Base-by-base conservation (phyloP, 129 eudicot genomes). In the Glebionis coronaria region DNA sequence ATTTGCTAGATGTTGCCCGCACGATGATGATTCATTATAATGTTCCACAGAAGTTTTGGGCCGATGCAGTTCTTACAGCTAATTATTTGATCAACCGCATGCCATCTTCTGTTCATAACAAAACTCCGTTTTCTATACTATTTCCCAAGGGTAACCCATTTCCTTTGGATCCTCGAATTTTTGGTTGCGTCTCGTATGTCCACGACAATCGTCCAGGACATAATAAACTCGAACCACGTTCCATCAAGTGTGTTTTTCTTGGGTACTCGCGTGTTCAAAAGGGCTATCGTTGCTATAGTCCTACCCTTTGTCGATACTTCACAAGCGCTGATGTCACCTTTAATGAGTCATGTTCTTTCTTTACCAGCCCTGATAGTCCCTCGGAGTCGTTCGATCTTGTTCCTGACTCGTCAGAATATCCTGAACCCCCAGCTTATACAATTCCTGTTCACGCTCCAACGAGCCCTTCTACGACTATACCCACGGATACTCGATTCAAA, bases 21-120 rank as follows among this genome's bases (percentile, higher is more conserved):
- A n/a, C n/a, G n/a, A n/a, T n/a, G n/a, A n/a, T n/a, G 67, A 15
- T 61, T 38, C 67, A 61, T 61, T n/a, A 16, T 9, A 9, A 61
- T 61, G 66, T 61, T 12, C 68, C 28, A 5, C 25, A 35, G 5
- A 25, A 50, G 6, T 61, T 61, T 8, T 61, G 27, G 66, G 66
- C 64, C 4, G 66, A 61, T 8, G 66, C 52, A 0, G n/a, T 61
- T 8, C 66, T 38, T 5, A 21, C 61, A 19, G 31, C 35, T 6
- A 20, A 7, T 55, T 21, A 55, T 55, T 6, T 55, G 29, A 55
- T 55, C 31, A 55, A 55, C 61, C n/a, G n/a, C 31, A 55, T 55
- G 13, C 61, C 61, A 20, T 55, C 61, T 7, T 21, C 61, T 19
- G 12, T 55, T 55, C 1, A 14, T 2, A 13, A 31, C 4, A 20